Evolutionary conservation across 169 alveolate genomes (phyloP), one percentile per base, ranked within the genome.

Genomic region (Babesia bigemina): DNA sequence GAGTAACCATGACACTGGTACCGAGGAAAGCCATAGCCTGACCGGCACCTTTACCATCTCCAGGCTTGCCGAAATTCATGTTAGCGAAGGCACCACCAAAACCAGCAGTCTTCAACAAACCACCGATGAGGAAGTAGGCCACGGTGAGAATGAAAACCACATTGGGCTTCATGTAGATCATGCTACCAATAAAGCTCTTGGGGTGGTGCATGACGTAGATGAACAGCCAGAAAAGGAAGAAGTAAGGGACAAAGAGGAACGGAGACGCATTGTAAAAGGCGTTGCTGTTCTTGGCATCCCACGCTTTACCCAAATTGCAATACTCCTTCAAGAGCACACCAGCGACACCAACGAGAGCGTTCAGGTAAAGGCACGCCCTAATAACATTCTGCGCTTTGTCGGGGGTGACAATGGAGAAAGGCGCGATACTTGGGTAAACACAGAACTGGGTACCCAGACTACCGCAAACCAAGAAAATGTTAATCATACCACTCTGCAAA

Each of bases 171-270:
- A 36, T 28, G 65, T 52, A 67, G 8, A 67, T 42, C 55, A 28
- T 26, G 14, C 28, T 52, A 11, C 76, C 76, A 16, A 67, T 29
- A 8, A 17, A 9, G 2, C 66, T 49, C 8, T 8, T 48, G 9
- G 76, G 76, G 65, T 67, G 39, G 39, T 67, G 76, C 76, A 67
- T 2, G 58, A 45, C 55, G 36, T 12, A 11, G 60, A 67, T 52
- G 65, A 67, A 50, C 21, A 16, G 4, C 17, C n/a, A 4, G 58
- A 45, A 33, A 22, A 49, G 13, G 4, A 17, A 2, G 24, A 67
- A 9, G 65, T 53, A 67, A 2, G 66, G 66, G 16, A 53, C 44
- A 65, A 33, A 67, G 45, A 66, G 75, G 12, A 66, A 28, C 53
- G 22, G 9, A 0, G 24, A 21, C 2, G 33, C 53, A 3, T 21